Evolutionary conservation across 2,329 filamentous ascomycete species (phyloP).

Genomic region (Hymenoscyphus fructigenus): DNA sequence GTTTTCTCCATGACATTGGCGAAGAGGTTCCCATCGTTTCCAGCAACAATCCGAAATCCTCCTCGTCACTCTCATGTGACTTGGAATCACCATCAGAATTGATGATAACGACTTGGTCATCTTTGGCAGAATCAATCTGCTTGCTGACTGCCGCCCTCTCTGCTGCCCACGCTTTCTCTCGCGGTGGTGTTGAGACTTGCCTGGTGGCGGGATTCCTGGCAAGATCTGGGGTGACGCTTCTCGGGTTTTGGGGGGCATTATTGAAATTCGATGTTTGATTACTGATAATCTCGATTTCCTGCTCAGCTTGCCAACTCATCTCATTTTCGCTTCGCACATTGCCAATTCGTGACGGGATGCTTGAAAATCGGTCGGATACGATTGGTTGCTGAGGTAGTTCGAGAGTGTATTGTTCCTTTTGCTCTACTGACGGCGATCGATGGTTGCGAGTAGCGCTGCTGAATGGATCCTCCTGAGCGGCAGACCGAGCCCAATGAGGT

Average conservation of each 20-base stretch:
- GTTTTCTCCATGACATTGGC: slow-evolving; percentile 20
- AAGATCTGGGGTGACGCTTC: neutral
- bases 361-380: slow-evolving; percentile 20
- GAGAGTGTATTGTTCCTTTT: slow-evolving; percentile 28
- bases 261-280: slow-evolving; percentile 7
- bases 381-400: slow-evolving; percentile 21
- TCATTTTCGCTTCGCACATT: slow-evolving; percentile 26
- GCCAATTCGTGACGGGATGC: slow-evolving; percentile 14
- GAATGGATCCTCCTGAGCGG: slow-evolving; percentile 31
- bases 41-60: slow-evolving; percentile 34
- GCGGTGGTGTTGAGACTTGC: slow-evolving; percentile 7
- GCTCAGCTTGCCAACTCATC: slow-evolving; percentile 35
- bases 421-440: slow-evolving; percentile 26
- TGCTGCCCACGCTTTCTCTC: slow-evolving; percentile 27
- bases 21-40: slow-evolving; percentile 38
- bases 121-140: slow-evolving; percentile 24
- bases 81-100: slow-evolving; percentile 26
- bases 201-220: neutral
- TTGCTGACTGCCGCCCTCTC: slow-evolving; percentile 31
- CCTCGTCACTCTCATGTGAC: slow-evolving; percentile 27
- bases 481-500: slow-evolving; percentile 13
- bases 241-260: slow-evolving; percentile 4
- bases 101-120: slow-evolving; percentile 29
- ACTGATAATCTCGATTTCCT: slow-evolving; percentile 19
- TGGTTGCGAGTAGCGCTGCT: slow-evolving; percentile 11